These are phyloP conservation scores for Immersiporthe knoxdaviesiana DNA, from an alignment of 2,329 filamentous ascomycete genomes.

Conservation along the genomic window DNA sequence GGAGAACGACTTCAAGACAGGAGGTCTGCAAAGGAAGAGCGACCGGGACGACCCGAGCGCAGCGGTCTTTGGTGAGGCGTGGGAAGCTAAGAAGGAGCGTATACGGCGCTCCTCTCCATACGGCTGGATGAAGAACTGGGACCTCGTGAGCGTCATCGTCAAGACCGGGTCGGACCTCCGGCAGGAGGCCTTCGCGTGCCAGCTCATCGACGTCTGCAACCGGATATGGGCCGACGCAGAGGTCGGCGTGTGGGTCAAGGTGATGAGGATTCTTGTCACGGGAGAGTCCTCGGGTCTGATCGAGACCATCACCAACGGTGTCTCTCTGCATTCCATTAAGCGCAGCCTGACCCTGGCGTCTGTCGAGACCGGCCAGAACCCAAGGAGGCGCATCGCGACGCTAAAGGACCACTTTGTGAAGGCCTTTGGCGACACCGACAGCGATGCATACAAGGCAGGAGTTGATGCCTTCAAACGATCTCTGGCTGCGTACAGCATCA, in stretches of 20 bases:
- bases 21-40: slow-evolving; percentile 77
- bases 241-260: slow-evolving; percentile 83
- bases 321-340: slow-evolving; percentile 85
- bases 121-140: slow-evolving; percentile 87
- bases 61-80: slow-evolving; percentile 84
- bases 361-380: slow-evolving; percentile 73
- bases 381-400: slow-evolving; percentile 75
- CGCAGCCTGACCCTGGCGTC: slow-evolving; percentile 77
- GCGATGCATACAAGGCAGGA: slow-evolving; percentile 70
- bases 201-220: slow-evolving; percentile 79
- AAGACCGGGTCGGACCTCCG: slow-evolving; percentile 83
- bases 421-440: slow-evolving; percentile 72
- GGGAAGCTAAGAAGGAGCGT: slow-evolving; percentile 81
- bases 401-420: slow-evolving; percentile 82
- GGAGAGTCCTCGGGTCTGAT: slow-evolving; percentile 84
- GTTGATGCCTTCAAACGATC: slow-evolving; percentile 80
- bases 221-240: slow-evolving; percentile 79
- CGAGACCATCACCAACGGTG: slow-evolving; percentile 86
- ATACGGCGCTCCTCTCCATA: slow-evolving; percentile 83
- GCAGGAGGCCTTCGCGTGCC: slow-evolving; percentile 85
- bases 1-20: slow-evolving; percentile 89
- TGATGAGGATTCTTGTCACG: slow-evolving; percentile 85
- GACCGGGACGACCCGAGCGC: slow-evolving; percentile 85
- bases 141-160: slow-evolving; percentile 83
- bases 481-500: slow-evolving; percentile 84